Conservation (phyloP, 2,329 filamentous ascomycete species). For the Knufia petricola region DNA sequence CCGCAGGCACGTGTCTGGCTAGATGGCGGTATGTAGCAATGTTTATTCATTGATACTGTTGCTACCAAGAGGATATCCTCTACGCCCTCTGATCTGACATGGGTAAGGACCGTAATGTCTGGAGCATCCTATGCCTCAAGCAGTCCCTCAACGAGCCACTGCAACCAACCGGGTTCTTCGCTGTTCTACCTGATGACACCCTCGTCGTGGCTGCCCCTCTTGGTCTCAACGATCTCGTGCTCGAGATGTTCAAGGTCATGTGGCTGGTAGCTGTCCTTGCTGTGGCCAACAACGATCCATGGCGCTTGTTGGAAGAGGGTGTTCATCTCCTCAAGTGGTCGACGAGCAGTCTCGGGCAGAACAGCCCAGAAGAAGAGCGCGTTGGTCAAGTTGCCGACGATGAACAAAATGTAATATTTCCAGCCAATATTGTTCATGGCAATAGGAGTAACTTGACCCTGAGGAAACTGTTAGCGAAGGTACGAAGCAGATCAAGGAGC, state of each 20-base stretch:
- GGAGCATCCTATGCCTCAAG: too few relatives aligned
- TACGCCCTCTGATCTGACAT: too few relatives aligned
- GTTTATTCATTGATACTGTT: too few relatives aligned
- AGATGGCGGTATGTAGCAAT: too few relatives aligned
- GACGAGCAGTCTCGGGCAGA: slow-evolving; percentile 51
- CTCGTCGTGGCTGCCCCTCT: background rate
- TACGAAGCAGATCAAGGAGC: background rate
- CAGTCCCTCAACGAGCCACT: too few relatives aligned
- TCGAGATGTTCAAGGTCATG: background rate
- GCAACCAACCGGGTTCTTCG: background rate
- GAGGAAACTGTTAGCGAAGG: slow-evolving; percentile 6
- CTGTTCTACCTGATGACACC: background rate
- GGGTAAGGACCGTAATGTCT: too few relatives aligned
- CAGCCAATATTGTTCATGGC: slow-evolving; percentile 48
- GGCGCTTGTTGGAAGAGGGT: slow-evolving; percentile 57
- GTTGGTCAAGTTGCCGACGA: slow-evolving; percentile 60
- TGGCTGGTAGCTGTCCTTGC: background rate
- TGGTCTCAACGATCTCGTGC: slow-evolving; percentile 2
- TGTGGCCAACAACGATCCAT: slow-evolving; percentile 49
- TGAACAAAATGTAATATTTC: slow-evolving; percentile 51
- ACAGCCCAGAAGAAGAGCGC: slow-evolving; percentile 59
- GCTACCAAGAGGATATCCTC: too few relatives aligned
- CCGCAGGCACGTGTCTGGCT: too few relatives aligned
- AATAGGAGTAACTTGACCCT: slow-evolving; percentile 52
- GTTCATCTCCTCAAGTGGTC: slow-evolving; percentile 58